A percentile compares a stretch with the other conserved stretches of the same genome.
Conservation (phyloP, 371 early-diverging fungal genomes). For the Syncephalis plumigaleata region DNA sequence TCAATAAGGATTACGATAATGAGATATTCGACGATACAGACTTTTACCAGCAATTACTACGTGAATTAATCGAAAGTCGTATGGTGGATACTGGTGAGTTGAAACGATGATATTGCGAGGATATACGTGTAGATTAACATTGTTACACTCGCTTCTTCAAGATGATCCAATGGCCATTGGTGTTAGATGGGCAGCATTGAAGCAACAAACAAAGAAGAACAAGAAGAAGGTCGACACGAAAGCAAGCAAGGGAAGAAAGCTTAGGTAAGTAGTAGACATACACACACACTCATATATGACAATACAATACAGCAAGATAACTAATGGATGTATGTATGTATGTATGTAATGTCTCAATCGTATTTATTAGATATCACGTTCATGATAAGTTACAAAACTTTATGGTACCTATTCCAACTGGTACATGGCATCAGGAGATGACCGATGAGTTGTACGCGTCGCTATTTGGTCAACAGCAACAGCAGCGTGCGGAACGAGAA, state of each 20-base stretch:
- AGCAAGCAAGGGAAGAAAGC: constrained; percentile 81
- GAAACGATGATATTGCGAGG: too few species aligned
- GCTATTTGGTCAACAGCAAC: constrained; percentile 38
- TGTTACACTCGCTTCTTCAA: not conserved
- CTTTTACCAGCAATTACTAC: constrained; percentile 80
- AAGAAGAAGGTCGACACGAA: constrained; percentile 71
- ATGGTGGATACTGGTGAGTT: constrained; percentile 49
- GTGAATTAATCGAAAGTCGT: constrained; percentile 83
- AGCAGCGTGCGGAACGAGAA: too few species aligned
- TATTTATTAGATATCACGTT: constrained; percentile 50
- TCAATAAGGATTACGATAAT: constrained; percentile 50
- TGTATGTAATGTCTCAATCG: not conserved
- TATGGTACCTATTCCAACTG: constrained; percentile 81
- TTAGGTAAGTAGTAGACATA: constrained; percentile 24
- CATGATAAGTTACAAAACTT: constrained; percentile 90
- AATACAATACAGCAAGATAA: too few species aligned
- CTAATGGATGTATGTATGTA: too few species aligned
- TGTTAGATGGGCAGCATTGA: constrained; percentile 66
- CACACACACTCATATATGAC: too few species aligned
- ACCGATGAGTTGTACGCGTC: constrained; percentile 70
- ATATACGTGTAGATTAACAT: not conserved
- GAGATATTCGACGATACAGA: constrained; percentile 93
- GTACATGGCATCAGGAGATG: constrained; percentile 84
- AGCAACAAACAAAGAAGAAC: constrained; percentile 44
- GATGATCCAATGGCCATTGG: constrained; percentile 63